A percentile compares a stretch with the other conserved stretches of the same genome.
Evolutionary conservation across 2,329 filamentous ascomycete genomes (phyloP).

Genomic region (Arthrobotrys sinensis): DNA sequence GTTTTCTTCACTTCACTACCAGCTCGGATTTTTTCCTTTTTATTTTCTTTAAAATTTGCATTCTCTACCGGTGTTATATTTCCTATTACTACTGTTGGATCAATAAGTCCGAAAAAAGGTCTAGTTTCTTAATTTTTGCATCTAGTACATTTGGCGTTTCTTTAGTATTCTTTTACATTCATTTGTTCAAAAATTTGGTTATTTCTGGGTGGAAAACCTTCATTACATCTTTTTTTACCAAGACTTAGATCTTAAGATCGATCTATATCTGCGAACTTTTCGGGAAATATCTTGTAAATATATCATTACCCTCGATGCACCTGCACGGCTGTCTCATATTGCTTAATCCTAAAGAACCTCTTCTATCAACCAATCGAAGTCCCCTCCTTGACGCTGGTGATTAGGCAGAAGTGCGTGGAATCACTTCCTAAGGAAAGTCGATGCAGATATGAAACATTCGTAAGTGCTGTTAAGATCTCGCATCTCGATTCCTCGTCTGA

Average conservation of each 20-base stretch:
- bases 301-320: conserved; percentile 12
- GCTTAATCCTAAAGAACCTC: conserved; percentile 21
- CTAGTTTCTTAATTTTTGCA: background rate
- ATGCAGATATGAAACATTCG: conserved; percentile 11
- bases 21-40: conserved; percentile 13
- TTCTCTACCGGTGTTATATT: conserved; percentile 43
- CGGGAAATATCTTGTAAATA: conserved; percentile 10
- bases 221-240: conserved; percentile 10
- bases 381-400: background rate
- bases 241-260: background rate
- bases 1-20: conserved; percentile 13
- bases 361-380: conserved; percentile 5
- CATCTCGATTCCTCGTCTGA: conserved; percentile 7
- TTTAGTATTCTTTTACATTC: background rate
- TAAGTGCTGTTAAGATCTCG: background rate
- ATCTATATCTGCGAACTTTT: background rate
- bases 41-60: conserved; percentile 44
- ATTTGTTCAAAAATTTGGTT: conserved; percentile 1
- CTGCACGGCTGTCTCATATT: conserved; percentile 17
- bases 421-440: conserved; percentile 6
- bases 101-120: conserved; percentile 22
- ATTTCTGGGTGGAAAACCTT: conserved; percentile 2
- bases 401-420: conserved; percentile 1
- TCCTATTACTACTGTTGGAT: conserved; percentile 6
- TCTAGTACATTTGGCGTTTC: conserved; percentile 29